Conservation (phyloP, 176 grass and related monocot genomes). For the Chrysopogon serrulatus region DNA sequence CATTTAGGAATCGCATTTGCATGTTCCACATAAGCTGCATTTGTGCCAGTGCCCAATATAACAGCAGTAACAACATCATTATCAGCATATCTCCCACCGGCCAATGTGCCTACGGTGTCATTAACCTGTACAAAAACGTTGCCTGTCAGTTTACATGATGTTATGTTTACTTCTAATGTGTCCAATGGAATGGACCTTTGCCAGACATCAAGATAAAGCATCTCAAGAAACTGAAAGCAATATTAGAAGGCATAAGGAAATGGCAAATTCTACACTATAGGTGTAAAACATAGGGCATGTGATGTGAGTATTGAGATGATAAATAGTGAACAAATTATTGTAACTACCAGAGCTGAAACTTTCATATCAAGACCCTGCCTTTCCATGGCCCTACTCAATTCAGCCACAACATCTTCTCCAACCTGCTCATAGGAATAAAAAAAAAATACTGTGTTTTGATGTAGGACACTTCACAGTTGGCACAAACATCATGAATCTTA, state of each 20-base stretch:
- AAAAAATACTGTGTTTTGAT: neutral
- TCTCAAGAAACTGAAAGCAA: neutral
- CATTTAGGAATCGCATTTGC: conserved; percentile 83
- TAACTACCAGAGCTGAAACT: conserved; percentile 70
- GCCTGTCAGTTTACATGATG: neutral
- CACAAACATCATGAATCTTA: neutral
- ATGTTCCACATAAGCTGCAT: conserved; percentile 88
- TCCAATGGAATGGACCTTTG: neutral
- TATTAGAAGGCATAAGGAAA: neutral
- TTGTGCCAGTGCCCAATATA: conserved; percentile 93
- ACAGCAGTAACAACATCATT: conserved; percentile 72
- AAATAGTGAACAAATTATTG: conserved; percentile 7
- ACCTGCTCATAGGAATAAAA: conserved; percentile 52
- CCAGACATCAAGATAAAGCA: neutral
- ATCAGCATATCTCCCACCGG: conserved; percentile 74
- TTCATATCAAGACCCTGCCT: conserved; percentile 88
- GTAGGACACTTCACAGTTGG: neutral
- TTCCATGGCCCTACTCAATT: conserved; percentile 76
- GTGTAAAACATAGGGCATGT: neutral
- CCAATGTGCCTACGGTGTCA: conserved; percentile 87
- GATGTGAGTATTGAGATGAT: neutral
- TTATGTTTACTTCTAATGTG: neutral
- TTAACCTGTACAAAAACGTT: conserved; percentile 59
- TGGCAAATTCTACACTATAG: neutral
- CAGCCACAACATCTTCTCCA: conserved; percentile 82